These are phyloP conservation scores for Thymus mandschuricus DNA, from an alignment of 257 asterid genomes.

Conservation along the genomic window DNA sequence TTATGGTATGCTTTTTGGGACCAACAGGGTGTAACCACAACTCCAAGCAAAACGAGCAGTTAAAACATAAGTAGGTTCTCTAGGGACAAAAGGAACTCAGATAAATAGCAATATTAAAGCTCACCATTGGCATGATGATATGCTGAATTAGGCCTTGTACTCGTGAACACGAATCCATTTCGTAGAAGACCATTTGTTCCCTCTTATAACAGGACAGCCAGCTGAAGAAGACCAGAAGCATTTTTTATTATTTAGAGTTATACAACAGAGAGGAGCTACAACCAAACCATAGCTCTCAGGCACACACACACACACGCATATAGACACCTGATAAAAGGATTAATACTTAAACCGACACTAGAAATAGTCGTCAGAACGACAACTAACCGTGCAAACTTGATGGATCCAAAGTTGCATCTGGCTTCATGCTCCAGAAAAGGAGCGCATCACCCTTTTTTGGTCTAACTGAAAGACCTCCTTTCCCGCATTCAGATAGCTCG, in stretches of 20 bases:
- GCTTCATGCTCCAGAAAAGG: constrained; percentile 99
- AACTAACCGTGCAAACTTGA: constrained; percentile 96
- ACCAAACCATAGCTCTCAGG: not conserved
- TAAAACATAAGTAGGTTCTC: not conserved
- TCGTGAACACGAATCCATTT: constrained; percentile 92
- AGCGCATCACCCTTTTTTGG: constrained; percentile 97
- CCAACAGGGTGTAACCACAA: not conserved
- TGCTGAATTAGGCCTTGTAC: constrained; percentile 53
- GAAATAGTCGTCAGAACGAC: constrained; percentile 28
- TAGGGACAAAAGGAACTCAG: not conserved
- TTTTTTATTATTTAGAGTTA: not conserved
- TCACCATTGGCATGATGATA: constrained; percentile 41
- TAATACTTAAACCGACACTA: constrained; percentile 10
- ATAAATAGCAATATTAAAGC: constrained; percentile 1
- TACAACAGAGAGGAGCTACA: not conserved
- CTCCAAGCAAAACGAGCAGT: not conserved
- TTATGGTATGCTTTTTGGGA: not conserved
- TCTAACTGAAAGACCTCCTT: constrained; percentile 84
- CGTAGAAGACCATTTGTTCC: constrained; percentile 98
- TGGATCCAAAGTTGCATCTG: constrained; percentile 85
- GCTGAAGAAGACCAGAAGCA: constrained; percentile 49
- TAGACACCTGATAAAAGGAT: constrained; percentile 5
- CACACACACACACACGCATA: not conserved
- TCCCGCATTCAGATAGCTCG: constrained; percentile 96
- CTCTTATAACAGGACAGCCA: constrained; percentile 89